These are phyloP conservation scores for Zizania latifolia DNA, from an alignment of 176 grass and related monocot species.

Conservation along the genomic window DNA sequence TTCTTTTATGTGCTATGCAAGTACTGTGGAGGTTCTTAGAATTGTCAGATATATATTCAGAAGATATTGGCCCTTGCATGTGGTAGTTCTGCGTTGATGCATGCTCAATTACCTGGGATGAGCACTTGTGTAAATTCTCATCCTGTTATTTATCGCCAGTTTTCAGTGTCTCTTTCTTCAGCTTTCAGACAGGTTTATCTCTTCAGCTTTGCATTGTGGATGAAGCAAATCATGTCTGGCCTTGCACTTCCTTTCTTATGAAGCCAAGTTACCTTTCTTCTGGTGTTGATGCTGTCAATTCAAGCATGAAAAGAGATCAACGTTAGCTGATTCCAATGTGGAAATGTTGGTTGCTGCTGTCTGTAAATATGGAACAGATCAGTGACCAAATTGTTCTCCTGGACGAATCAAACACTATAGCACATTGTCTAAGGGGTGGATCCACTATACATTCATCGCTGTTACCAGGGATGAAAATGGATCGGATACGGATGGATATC, in stretches of 20 bases:
- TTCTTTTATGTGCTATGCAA: no score
- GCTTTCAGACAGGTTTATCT: background rate
- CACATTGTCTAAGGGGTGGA: no score
- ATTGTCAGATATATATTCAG: background rate
- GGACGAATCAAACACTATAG: no score
- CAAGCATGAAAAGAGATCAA: background rate
- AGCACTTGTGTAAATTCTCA: background rate
- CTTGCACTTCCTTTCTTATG: background rate
- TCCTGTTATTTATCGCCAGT: background rate
- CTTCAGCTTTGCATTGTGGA: background rate
- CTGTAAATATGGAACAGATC: background rate
- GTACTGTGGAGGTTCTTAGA: background rate
- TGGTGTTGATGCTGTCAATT: background rate
- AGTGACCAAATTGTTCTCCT: background rate
- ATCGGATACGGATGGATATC: no score
- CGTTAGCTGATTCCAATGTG: background rate
- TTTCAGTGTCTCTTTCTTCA: background rate
- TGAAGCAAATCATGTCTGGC: background rate
- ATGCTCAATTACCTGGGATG: background rate
- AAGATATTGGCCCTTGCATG: background rate
- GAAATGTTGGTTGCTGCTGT: background rate
- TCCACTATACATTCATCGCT: no score
- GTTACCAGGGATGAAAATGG: no score
- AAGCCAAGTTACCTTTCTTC: background rate
- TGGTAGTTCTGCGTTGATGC: background rate